phyloP scores from a whole-genome alignment of 805 yeast species.

The Candida railenensis region DNA sequence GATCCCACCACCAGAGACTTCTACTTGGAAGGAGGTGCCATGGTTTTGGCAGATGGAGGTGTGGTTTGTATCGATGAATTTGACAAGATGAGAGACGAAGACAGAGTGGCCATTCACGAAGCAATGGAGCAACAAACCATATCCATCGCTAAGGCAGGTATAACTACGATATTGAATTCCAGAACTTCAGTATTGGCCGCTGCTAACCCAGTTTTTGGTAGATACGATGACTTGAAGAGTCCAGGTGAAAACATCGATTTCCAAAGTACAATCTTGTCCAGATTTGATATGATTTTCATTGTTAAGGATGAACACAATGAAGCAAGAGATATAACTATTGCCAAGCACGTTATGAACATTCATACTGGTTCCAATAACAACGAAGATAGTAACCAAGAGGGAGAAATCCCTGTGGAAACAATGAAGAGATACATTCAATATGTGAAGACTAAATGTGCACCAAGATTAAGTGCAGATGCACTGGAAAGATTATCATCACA shows the following conservation, averaged over 20 bases:
- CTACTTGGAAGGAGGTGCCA: constrained; percentile 98
- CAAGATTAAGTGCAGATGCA: constrained; percentile 84
- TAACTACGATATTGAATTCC: constrained; percentile 93
- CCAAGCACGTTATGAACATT: constrained; percentile 90
- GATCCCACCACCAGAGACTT: constrained; percentile 87
- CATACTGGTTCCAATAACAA: constrained; percentile 69
- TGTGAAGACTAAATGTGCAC: constrained; percentile 89
- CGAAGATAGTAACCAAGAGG: constrained; percentile 50
- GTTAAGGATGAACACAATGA: constrained; percentile 94
- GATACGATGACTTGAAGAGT: constrained; percentile 92
- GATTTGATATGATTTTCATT: constrained; percentile 98
- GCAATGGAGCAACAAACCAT: constrained; percentile 99
- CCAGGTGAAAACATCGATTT: constrained; percentile 98
- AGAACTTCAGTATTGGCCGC: constrained; percentile 97
- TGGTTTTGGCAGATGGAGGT: constrained; percentile 99
- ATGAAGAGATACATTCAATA: constrained; percentile 93
- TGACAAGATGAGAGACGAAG: constrained; percentile 99
- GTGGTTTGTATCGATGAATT: constrained; percentile 99
- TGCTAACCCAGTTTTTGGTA: constrained; percentile 95
- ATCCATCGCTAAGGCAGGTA: constrained; percentile 98
- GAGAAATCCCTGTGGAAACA: constrained; percentile 84
- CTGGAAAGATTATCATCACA: constrained; percentile 87
- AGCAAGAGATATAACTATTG: constrained; percentile 81
- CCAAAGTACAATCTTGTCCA: constrained; percentile 93
- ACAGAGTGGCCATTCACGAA: constrained; percentile 97